Conservation (phyloP, 2,329 filamentous ascomycete genomes). For the Thelonectria rubi region DNA sequence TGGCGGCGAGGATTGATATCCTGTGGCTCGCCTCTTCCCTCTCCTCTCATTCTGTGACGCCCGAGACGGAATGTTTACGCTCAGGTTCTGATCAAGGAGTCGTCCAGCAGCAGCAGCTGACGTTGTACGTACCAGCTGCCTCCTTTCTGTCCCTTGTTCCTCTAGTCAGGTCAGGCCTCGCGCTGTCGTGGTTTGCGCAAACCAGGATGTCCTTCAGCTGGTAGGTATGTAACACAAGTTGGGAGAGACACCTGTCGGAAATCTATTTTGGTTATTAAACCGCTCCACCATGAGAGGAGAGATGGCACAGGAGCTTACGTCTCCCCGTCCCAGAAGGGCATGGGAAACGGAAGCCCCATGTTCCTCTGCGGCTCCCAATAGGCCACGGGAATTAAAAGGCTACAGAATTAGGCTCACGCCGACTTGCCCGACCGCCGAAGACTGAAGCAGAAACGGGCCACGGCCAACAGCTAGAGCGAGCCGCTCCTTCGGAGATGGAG, state of each 20-base stretch:
- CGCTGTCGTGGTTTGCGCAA: not conserved
- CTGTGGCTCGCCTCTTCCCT: not conserved
- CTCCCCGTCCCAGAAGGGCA: constrained; percentile 12
- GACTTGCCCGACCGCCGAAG: not conserved
- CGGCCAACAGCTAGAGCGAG: not conserved
- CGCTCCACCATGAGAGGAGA: constrained; percentile 11
- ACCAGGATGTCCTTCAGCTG: not conserved
- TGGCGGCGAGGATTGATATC: constrained; percentile 11
- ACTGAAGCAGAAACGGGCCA: not conserved
- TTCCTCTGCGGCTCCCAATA: constrained; percentile 4
- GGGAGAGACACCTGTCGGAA: constrained; percentile 3
- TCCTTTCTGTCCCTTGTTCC: not conserved
- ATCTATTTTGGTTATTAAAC: constrained; percentile 25
- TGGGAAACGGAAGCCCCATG: not conserved
- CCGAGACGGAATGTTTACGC: not conserved
- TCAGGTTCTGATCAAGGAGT: not conserved
- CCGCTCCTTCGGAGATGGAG: not conserved
- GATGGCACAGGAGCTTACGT: constrained; percentile 5
- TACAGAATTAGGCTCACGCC: not conserved
- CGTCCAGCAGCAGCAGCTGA: not conserved
- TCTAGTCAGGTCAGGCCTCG: not conserved
- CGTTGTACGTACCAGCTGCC: too few species aligned
- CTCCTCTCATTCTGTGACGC: constrained; percentile 8
- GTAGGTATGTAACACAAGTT: not conserved
- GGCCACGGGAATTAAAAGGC: not conserved